Conservation (phyloP, 1,139 yeast genomes). For the Arxiozyma slooffiae region DNA sequence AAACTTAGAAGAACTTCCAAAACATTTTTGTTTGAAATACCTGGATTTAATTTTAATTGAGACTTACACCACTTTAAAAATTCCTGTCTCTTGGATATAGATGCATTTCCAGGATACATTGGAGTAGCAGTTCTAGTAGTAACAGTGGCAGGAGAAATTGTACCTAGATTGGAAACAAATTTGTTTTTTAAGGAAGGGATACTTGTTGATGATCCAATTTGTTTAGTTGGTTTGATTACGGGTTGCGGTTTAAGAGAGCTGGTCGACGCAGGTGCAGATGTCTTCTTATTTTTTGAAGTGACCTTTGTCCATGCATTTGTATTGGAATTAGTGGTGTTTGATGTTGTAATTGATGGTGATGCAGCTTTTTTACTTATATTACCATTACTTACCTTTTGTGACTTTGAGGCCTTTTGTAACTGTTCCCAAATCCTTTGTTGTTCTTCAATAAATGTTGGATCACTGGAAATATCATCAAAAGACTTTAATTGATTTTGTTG, state of each 20-base stretch:
- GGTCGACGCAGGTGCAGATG: conserved; percentile 4
- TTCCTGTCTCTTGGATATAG: conserved; percentile 45
- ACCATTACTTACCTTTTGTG: not conserved
- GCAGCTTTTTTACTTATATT: conserved; percentile 5
- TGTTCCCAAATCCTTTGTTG: conserved; percentile 25
- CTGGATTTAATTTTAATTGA: conserved; percentile 62
- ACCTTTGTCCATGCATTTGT: conserved; percentile 26
- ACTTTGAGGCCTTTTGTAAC: conserved; percentile 14
- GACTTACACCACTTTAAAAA: conserved; percentile 79
- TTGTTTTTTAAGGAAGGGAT: conserved; percentile 22
- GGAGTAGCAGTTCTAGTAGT: conserved; percentile 26
- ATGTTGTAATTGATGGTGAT: conserved; percentile 5
- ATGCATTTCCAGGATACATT: conserved; percentile 25
- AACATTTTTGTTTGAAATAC: conserved; percentile 67
- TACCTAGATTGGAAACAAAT: conserved; percentile 28
- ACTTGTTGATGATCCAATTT: conserved; percentile 25
- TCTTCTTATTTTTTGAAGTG: conserved; percentile 10
- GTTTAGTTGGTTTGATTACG: conserved; percentile 10
- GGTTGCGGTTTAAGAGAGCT: not conserved
- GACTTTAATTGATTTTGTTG: not conserved
- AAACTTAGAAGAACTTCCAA: conserved; percentile 70
- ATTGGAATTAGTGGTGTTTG: not conserved
- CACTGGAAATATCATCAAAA: conserved; percentile 1
- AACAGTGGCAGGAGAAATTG: conserved; percentile 33
- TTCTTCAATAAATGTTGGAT: conserved; percentile 21